Evolutionary conservation across 2,329 filamentous ascomycete species (phyloP), one percentile per base, ranked within the genome.

Genomic region (Stylonectria norvegica): DNA sequence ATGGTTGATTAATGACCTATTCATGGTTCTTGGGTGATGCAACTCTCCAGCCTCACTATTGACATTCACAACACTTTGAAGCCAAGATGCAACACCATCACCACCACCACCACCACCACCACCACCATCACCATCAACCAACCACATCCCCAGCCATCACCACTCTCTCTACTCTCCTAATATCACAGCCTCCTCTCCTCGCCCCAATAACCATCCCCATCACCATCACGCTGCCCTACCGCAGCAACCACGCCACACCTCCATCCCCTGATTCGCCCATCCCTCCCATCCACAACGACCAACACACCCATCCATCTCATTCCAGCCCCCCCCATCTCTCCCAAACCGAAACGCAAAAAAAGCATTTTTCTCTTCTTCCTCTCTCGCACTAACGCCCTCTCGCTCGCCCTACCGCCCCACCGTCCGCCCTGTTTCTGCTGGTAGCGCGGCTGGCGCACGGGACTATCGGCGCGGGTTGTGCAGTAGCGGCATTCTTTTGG

Each of bases 351-450:
- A 22, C n/a, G 31, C 34, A 19, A 27, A 38, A 27, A 32, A 34
- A 35, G 28, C 29, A 23, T 22, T 34, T 28, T 34, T n/a, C 40
- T 34, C 33, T n/a, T n/a, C n/a, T n/a, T n/a, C n/a, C n/a, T n/a
- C n/a, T n/a, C n/a, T n/a, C n/a, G n/a, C n/a, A n/a, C 31, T 22
- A 11, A 16, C 31, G 12, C 31, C 31, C 31, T 34, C 29, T 30
- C 28, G 10, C 28, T 30, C 37, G 35, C 28, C 12, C 45, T 42
- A 48, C 46, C 40, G 49, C 47, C 43, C 53, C 57, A 50, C 54
- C 54, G 55, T 57, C 56, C 55, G 55, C 55, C 55, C 46, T 53
- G 35, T n/a, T 30, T 31, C 23, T 25, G 18, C 20, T 34, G 32
- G 31, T 37, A 44, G 40, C 27, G 19, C 43, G 38, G 45, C 31